A percentile compares a stretch with the other conserved stretches of the same genome.
Conservation (phyloP, 192 early-diverging fungal species). For the Coemansia sp. region DNA sequence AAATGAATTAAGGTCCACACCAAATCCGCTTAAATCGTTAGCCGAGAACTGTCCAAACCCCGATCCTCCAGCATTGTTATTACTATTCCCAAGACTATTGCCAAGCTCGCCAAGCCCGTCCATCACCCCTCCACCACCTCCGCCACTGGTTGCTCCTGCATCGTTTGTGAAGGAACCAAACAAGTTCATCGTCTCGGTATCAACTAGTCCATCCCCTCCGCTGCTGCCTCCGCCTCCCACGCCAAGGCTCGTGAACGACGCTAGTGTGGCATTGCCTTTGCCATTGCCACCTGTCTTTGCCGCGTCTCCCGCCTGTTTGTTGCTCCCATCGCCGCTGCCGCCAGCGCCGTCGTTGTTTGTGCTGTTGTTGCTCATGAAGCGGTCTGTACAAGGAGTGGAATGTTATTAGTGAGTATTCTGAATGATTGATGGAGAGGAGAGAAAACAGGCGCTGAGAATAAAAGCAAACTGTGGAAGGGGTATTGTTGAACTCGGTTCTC, state of each 20-base stretch:
- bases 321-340: neutral
- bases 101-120: conserved; percentile 4
- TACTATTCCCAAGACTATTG: neutral
- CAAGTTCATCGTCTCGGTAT: conserved; percentile 30
- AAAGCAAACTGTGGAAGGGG: too few species aligned
- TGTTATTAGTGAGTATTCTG: too few species aligned
- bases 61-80: neutral
- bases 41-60: conserved; percentile 19
- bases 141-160: neutral
- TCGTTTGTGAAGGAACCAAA: conserved; percentile 51
- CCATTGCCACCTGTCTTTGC: conserved; percentile 6
- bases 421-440: too few species aligned
- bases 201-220: conserved; percentile 15
- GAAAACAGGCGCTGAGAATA: too few species aligned
- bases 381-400: neutral
- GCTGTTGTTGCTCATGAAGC: conserved; percentile 9
- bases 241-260: conserved; percentile 37
- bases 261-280: conserved; percentile 18
- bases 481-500: too few species aligned
- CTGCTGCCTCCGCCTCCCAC: too few species aligned
- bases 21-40: conserved; percentile 34
- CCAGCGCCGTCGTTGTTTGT: neutral
- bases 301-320: neutral
- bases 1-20: conserved; percentile 32
- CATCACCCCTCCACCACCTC: neutral